Base-by-base conservation (phyloP, 148 eudicot species). In the Rheum nobile region DNA sequence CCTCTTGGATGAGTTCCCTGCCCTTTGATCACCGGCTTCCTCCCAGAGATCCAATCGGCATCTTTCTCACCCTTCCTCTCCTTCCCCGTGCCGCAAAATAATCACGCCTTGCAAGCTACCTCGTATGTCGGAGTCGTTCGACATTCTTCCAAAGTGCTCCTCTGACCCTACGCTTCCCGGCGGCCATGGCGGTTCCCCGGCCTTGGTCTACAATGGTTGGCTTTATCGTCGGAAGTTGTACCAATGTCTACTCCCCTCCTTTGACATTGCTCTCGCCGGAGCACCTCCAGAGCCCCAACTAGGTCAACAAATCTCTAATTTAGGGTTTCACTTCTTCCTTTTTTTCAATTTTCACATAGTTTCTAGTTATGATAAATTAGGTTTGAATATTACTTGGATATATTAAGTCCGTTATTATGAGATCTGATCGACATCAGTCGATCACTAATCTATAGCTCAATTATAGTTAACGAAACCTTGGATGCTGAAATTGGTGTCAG, bases 111-210 rank as follows among this genome's bases (percentile, higher is more conserved):
- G 70, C 35, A 65, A 35, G 38, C 17, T 13, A 9, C 39, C 38
- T 13, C 0, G 29, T 65, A 38, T 35, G 3, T 67, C 71, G 9
- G 71, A 32, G 1, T 42, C 39, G 22, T 6, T 67, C 41, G 42
- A 67, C 21, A 67, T n/a, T 67, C 71, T 67, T 34, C 71, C 71
- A 22, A 67, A 67, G 43, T 67, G 41, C 71, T 67, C 43, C 71
- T 67, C 42, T 9, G 71, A 67, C 24, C 71, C 71, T 67, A 21
- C 14, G 1, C 71, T 67, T 21, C 71, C 71, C 42, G 43, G 22
- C 26, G 19, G 70, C 71, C 39, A n/a, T 31, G n/a, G 19, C 12
- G 70, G 39, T 16, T 32, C 71, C 41, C 24, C 22, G 71, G 2
- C 21, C 43, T 34, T 38, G 21, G 12, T 17, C 43, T n/a, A n/a